These are phyloP conservation scores for Ogataea allantospora DNA, from an alignment of 805 yeast species.

Conservation along the genomic window DNA sequence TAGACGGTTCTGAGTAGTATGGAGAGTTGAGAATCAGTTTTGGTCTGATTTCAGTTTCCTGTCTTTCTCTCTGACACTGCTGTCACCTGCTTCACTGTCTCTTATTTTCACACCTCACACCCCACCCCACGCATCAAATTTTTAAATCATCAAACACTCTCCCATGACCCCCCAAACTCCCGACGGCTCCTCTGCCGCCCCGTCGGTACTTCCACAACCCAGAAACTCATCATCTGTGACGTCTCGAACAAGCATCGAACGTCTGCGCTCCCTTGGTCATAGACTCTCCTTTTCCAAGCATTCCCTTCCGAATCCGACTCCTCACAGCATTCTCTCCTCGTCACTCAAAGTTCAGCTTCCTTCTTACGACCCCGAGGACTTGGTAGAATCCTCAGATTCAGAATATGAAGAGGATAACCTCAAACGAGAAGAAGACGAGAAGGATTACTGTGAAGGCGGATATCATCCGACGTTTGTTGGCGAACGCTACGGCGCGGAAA, in stretches of 20 bases:
- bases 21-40: too few species aligned
- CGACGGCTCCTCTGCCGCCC: not conserved
- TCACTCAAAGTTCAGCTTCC: constrained; percentile 18
- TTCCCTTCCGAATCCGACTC: constrained; percentile 13
- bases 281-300: constrained; percentile 31
- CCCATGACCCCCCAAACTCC: not conserved
- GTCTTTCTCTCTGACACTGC: too few species aligned
- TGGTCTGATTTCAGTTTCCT: too few species aligned
- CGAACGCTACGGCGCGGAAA: constrained; percentile 47
- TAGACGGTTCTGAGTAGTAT: too few species aligned
- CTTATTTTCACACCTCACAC: not conserved
- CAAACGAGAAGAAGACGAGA: constrained; percentile 46
- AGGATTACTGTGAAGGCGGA: constrained; percentile 59
- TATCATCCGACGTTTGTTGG: constrained; percentile 62
- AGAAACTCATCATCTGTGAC: too few species aligned
- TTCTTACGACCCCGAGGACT: constrained; percentile 26
- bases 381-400: constrained; percentile 25
- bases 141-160: not conserved
- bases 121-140: not conserved
- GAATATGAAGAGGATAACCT: constrained; percentile 26
- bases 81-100: not conserved
- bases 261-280: constrained; percentile 25
- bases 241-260: constrained; percentile 4
- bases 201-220: too few species aligned
- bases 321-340: constrained; percentile 24